These are phyloP conservation scores for Cutaneotrichosporon cutaneum DNA, from an alignment of 1,284 basidiomycete species.

Conservation along the genomic window DNA sequence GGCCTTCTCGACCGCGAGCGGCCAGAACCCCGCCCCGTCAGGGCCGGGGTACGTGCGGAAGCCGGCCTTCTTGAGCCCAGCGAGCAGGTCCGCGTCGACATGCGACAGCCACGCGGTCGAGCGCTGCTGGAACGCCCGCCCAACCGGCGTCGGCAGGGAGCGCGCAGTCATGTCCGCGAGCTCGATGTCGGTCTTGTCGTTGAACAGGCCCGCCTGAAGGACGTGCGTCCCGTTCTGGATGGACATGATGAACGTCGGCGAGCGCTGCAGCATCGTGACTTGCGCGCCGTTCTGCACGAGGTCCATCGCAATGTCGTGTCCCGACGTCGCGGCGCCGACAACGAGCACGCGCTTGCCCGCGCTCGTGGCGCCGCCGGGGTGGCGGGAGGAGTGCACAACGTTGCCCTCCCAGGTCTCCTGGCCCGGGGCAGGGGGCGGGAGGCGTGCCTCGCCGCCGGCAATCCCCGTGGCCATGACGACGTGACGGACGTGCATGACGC, in stretches of 20 bases:
- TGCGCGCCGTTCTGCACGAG: slow-evolving; percentile 57
- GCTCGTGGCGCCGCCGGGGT: slow-evolving; percentile 57
- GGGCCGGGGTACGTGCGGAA: slow-evolving; percentile 62
- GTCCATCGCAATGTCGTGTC: slow-evolving; percentile 56
- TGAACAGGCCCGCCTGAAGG: slow-evolving; percentile 56
- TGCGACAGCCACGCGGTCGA: slow-evolving; percentile 58
- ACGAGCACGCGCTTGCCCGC: slow-evolving; percentile 62
- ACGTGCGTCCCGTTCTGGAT: slow-evolving; percentile 54
- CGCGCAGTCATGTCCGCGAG: slow-evolving; percentile 54
- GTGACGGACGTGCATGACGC: slow-evolving; percentile 56
- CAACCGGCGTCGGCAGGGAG: slow-evolving; percentile 44
- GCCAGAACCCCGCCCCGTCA: slow-evolving; percentile 55
- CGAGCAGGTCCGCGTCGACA: slow-evolving; percentile 59
- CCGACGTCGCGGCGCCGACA: slow-evolving; percentile 63
- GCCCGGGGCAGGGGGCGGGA: slow-evolving; percentile 52
- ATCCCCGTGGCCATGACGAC: slow-evolving; percentile 64
- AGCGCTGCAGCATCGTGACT: slow-evolving; percentile 65
- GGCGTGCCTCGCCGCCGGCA: slow-evolving; percentile 58
- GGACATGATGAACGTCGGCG: slow-evolving; percentile 64
- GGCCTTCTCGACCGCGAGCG: slow-evolving; percentile 49
- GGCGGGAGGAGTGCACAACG: slow-evolving; percentile 64
- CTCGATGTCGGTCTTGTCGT: slow-evolving; percentile 52
- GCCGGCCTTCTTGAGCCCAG: slow-evolving; percentile 61
- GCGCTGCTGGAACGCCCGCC: slow-evolving; percentile 54
- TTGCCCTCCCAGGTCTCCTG: slow-evolving; percentile 61